phyloP scores from a whole-genome alignment of 352 stramenopile species.

The Pythium utonaiense region DNA sequence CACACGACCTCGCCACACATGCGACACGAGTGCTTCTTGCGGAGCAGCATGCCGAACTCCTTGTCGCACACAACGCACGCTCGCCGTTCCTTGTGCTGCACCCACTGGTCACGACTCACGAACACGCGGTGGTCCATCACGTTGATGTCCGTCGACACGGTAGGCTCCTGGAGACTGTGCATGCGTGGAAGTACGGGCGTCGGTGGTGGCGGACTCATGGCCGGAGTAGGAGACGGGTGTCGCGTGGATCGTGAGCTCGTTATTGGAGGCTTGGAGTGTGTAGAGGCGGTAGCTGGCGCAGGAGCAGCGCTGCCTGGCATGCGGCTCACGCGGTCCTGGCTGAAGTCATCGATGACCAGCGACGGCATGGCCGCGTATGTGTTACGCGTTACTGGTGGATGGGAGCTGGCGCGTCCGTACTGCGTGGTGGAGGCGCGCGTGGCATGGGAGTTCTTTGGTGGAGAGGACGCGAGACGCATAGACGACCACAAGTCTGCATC shows the following conservation, averaged over 20 bases:
- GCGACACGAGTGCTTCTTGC: conserved; percentile 74
- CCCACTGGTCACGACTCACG: conserved; percentile 50
- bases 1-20: conserved; percentile 83
- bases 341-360: conserved; percentile 21
- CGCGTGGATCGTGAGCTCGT: neutral
- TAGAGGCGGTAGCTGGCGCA: neutral
- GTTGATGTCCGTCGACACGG: neutral
- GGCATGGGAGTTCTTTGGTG: neutral
- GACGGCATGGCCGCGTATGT: conserved; percentile 3
- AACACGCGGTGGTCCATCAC: conserved; percentile 62
- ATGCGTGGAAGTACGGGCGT: neutral
- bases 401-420: neutral
- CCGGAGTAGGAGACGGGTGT: neutral
- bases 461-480: conserved; percentile 15
- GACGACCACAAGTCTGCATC: conserved; percentile 19
- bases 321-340: conserved; percentile 13
- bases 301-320: neutral
- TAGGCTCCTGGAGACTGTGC: neutral
- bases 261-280: neutral
- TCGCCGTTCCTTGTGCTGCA: conserved; percentile 42
- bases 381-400: neutral
- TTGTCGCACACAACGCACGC: conserved; percentile 62
- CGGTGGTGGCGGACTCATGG: neutral
- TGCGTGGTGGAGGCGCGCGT: neutral
- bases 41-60: conserved; percentile 56